Conservation (phyloP, 305 asterid genomes). For the Fraxinus platypoda region DNA sequence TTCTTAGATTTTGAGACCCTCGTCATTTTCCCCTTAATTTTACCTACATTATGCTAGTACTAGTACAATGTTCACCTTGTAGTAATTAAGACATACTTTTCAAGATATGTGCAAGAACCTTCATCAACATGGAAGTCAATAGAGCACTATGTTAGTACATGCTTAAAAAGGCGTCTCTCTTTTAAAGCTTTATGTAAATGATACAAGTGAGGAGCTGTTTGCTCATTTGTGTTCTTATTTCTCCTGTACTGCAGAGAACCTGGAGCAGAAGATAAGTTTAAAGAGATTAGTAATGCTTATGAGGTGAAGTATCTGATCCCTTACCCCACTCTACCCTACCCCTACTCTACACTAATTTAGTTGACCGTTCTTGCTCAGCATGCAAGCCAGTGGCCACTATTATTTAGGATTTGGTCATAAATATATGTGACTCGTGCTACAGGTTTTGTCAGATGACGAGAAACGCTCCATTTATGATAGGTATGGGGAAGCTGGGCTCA, state of each 20-base stretch:
- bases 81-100: neutral
- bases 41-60: neutral
- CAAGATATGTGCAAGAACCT: neutral
- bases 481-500: conserved; percentile 97
- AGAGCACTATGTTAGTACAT: neutral
- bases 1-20: neutral
- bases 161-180: neutral
- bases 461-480: conserved; percentile 88
- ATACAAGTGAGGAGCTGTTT: neutral
- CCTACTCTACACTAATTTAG: neutral
- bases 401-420: conserved; percentile 8
- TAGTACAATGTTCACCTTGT: neutral
- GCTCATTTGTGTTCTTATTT: conserved; percentile 1
- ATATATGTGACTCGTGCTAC: conserved; percentile 25
- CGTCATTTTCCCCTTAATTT: neutral
- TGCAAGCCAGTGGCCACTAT: neutral
- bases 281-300: conserved; percentile 95
- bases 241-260: conserved; percentile 59
- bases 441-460: conserved; percentile 95
- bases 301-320: conserved; percentile 57
- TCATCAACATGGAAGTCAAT: neutral
- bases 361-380: conserved; percentile 7
- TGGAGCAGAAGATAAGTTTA: conserved; percentile 88
- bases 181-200: neutral
- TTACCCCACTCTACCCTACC: neutral